A percentile compares a stretch with the other conserved stretches of the same genome.
Evolutionary conservation across 2,329 filamentous ascomycete genomes (phyloP).

Genomic region (Myriosclerotinia duriaeana): DNA sequence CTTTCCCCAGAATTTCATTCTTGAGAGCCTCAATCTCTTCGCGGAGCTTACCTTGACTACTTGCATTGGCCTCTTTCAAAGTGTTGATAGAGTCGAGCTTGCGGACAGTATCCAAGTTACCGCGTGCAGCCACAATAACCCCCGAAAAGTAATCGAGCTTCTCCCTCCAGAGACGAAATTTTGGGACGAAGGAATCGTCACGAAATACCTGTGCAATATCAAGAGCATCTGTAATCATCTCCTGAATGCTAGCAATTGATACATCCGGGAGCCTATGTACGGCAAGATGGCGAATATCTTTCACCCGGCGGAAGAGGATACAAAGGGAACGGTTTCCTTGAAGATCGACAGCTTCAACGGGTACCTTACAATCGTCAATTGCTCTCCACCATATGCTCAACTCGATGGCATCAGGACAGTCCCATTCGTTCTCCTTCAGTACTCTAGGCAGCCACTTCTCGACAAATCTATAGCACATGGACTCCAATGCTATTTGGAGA

Average conservation of each 20-base stretch:
- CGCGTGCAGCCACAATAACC: not conserved
- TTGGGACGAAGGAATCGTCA: conserved; percentile 10
- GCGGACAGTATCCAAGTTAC: not conserved
- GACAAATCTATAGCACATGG: conserved; percentile 27
- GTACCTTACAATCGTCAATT: conserved; percentile 24
- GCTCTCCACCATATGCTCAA: conserved; percentile 26
- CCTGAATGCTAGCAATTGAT: conserved; percentile 19
- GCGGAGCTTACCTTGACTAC: not conserved
- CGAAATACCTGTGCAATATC: conserved; percentile 19
- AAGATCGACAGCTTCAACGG: conserved; percentile 23
- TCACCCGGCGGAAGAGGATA: conserved; percentile 19
- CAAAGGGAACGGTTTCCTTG: conserved; percentile 1
- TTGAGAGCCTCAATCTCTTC: not conserved
- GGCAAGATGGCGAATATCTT: conserved; percentile 26
- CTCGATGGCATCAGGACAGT: conserved; percentile 28
- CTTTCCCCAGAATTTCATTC: not conserved
- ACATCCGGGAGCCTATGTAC: conserved; percentile 26
- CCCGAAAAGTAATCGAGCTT: conserved; percentile 4
- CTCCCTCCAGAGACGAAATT: not conserved
- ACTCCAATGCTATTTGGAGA: conserved; percentile 27
- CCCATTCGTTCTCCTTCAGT: conserved; percentile 24
- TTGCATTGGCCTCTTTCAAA: not conserved
- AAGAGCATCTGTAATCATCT: conserved; percentile 24
- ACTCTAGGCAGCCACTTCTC: conserved; percentile 28
- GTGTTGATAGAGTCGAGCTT: not conserved